Percentiles rank a stretch among this genome's conserved stretches.
These are phyloP conservation scores for Boletus rubescentipes DNA, from an alignment of 768 basidiomycete genomes.

Conservation along the genomic window DNA sequence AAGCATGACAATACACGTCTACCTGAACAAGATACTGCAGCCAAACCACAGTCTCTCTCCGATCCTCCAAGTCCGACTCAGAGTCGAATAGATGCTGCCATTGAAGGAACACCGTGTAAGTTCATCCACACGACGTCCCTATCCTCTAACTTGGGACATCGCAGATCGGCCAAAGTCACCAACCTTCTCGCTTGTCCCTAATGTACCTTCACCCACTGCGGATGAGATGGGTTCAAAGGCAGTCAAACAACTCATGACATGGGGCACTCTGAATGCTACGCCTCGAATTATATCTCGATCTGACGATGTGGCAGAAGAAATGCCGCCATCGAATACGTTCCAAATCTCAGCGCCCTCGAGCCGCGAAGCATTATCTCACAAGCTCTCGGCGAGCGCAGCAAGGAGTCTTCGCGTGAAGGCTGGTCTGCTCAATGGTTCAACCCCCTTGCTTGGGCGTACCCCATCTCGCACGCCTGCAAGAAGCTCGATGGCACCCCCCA, in stretches of 20 bases:
- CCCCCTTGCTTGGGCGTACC: conserved; percentile 26
- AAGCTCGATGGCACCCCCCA: conserved; percentile 72
- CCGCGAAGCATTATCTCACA: conserved; percentile 80
- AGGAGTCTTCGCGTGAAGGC: conserved; percentile 81
- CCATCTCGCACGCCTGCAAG: conserved; percentile 38
- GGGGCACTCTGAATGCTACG: conserved; percentile 91
- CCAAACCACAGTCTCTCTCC: conserved; percentile 42
- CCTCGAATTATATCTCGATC: conserved; percentile 78
- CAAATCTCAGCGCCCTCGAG: conserved; percentile 72
- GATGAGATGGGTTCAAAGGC: conserved; percentile 76
- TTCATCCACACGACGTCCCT: conserved; percentile 12
- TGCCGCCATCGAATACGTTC: conserved; percentile 58
- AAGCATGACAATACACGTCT: conserved; percentile 82
- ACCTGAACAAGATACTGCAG: conserved; percentile 60
- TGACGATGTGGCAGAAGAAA: conserved; percentile 50
- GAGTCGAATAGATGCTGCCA: conserved; percentile 89
- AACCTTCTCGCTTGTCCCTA: conserved; percentile 76
- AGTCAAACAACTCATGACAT: conserved; percentile 94
- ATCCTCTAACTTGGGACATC: conserved; percentile 8
- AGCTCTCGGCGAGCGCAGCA: conserved; percentile 77
- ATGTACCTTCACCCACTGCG: conserved; percentile 85
- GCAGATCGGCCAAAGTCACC: conserved; percentile 67
- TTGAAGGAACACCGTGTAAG: conserved; percentile 88
- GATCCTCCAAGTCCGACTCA: conserved; percentile 86
- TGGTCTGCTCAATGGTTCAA: conserved; percentile 49